Evolutionary conservation across 2,329 filamentous ascomycete species (phyloP).

Genomic region (Alternaria viburni): DNA sequence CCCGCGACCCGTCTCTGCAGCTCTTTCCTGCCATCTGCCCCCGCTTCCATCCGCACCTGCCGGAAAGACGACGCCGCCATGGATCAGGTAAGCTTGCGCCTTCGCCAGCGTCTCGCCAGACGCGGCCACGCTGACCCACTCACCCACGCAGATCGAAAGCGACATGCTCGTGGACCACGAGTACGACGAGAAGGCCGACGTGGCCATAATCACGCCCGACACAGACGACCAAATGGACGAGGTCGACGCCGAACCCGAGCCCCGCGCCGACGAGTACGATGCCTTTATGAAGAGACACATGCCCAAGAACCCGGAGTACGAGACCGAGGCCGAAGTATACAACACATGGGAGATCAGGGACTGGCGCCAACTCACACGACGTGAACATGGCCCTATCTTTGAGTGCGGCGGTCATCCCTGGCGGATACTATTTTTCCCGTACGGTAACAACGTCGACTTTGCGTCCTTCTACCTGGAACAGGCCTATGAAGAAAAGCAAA

Average conservation of each 20-base stretch:
- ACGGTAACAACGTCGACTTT: conserved; percentile 91
- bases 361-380: conserved; percentile 78
- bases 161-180: conserved; percentile 70
- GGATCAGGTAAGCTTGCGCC: conserved; percentile 48
- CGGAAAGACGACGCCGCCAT: conserved; percentile 28
- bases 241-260: conserved; percentile 60
- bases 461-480: conserved; percentile 97
- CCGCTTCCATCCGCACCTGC: conserved; percentile 24
- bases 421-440: conserved; percentile 95
- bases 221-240: conserved; percentile 64
- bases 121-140: conserved; percentile 13
- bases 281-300: conserved; percentile 85
- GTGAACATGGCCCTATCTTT: conserved; percentile 88
- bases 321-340: conserved; percentile 75
- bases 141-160: conserved; percentile 59
- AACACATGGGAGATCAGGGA: conserved; percentile 87
- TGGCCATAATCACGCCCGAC: conserved; percentile 67
- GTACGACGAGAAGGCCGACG: conserved; percentile 67
- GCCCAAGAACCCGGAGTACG: conserved; percentile 77
- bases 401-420: conserved; percentile 87
- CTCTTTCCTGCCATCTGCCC: conserved; percentile 12
- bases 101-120: neutral
- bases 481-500: conserved; percentile 77
- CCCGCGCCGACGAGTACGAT: conserved; percentile 69
- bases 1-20: neutral